Evolutionary conservation across 305 asterid species (phyloP).

Genomic region (Fraxinus albicans): DNA sequence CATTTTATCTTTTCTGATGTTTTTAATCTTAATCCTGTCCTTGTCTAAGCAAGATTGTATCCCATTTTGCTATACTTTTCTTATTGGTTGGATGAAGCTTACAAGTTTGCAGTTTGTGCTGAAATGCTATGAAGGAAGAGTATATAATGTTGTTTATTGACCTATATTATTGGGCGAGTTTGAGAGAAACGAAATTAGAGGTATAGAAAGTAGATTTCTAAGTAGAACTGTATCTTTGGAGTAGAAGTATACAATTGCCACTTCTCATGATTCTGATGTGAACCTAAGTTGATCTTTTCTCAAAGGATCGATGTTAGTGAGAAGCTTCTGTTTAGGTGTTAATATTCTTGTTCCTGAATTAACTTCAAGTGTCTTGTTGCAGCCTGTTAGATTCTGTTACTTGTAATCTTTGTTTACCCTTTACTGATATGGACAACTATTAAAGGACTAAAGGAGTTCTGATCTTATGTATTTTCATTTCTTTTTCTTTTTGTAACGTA

Average conservation of each 20-base stretch:
- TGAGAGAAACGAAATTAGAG: neutral
- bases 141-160: neutral
- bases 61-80: neutral
- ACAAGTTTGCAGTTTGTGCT: neutral
- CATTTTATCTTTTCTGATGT: neutral
- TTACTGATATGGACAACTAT: neutral
- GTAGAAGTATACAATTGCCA: neutral
- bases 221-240: neutral
- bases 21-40: neutral
- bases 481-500: neutral
- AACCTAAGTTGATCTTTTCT: neutral
- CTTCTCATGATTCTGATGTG: neutral
- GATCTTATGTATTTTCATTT: neutral
- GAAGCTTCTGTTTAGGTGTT: neutral
- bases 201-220: neutral
- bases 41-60: conserved; percentile 6
- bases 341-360: neutral
- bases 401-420: neutral
- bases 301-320: neutral
- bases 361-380: neutral
- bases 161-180: neutral
- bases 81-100: neutral
- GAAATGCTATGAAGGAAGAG: neutral
- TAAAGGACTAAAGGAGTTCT: neutral
- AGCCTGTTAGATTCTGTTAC: neutral